These are phyloP conservation scores for Xerocomus amazonicus DNA, from an alignment of 1,284 basidiomycete genomes.

Conservation along the genomic window DNA sequence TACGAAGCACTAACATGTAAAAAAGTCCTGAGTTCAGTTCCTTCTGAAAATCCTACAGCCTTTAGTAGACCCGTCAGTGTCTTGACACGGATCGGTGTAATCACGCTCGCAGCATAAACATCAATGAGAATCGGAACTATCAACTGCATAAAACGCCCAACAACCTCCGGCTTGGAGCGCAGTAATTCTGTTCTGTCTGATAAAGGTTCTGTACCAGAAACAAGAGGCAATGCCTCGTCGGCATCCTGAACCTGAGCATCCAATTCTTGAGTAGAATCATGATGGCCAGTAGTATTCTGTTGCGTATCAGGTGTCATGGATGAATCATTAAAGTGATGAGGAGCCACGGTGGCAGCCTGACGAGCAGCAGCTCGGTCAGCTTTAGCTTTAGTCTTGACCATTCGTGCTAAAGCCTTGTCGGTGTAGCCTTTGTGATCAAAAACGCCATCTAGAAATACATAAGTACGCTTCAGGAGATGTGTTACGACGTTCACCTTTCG, in stretches of 20 bases:
- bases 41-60: conserved; percentile 83
- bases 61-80: conserved; percentile 84
- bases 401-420: conserved; percentile 74
- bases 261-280: conserved; percentile 32
- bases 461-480: neutral
- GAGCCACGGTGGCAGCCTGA: conserved; percentile 37
- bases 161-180: conserved; percentile 69
- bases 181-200: conserved; percentile 68
- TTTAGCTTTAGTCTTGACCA: conserved; percentile 75
- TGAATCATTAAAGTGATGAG: conserved; percentile 31
- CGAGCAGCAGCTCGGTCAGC: conserved; percentile 69
- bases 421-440: conserved; percentile 90
- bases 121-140: conserved; percentile 91
- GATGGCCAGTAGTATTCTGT: conserved; percentile 17
- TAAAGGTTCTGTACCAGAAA: conserved; percentile 33
- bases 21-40: conserved; percentile 69
- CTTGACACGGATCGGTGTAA: conserved; percentile 80
- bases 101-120: conserved; percentile 92
- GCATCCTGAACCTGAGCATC: conserved; percentile 34
- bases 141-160: conserved; percentile 79
- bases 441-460: conserved; percentile 69
- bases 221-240: conserved; percentile 31
- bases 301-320: conserved; percentile 20
- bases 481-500: conserved; percentile 59
- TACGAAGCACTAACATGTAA: conserved; percentile 53